Evolutionary conservation across 1,284 basidiomycete genomes (phyloP).

Genomic region (Marasmius tenuissimus): DNA sequence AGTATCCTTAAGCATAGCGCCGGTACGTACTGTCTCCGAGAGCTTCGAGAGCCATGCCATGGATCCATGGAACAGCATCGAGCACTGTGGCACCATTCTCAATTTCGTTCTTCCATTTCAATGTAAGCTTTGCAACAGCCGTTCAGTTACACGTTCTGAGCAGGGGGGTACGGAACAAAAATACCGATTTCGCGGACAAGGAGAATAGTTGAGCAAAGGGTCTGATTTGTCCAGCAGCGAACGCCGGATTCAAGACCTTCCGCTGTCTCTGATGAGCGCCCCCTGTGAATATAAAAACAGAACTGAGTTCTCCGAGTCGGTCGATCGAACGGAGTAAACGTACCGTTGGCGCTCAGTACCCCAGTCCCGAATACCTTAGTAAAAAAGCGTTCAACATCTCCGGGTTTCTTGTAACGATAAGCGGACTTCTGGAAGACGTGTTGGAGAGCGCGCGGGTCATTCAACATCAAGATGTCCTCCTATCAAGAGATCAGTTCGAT

Average conservation of each 20-base stretch:
- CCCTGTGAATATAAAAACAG: background rate
- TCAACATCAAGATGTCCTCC: constrained; percentile 12
- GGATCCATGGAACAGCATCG: background rate
- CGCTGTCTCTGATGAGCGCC: background rate
- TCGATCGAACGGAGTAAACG: background rate
- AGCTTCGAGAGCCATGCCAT: background rate
- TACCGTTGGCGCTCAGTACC: background rate
- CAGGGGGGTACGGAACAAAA: background rate
- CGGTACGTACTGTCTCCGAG: background rate
- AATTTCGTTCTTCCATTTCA: background rate
- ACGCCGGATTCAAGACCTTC: background rate
- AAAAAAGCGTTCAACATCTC: background rate
- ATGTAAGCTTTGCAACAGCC: background rate
- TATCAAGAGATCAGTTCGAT: background rate
- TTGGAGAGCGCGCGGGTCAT: constrained; percentile 8
- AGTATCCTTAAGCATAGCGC: too few species aligned
- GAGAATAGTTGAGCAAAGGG: background rate
- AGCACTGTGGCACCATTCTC: background rate
- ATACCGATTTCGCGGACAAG: background rate
- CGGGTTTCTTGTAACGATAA: background rate
- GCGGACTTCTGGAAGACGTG: constrained; percentile 6
- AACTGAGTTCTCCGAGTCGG: background rate
- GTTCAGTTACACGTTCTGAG: background rate
- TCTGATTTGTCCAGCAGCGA: background rate
- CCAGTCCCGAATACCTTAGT: background rate